Base-by-base conservation (phyloP, 352 stramenopile species). In the Thalassiosira sp. region DNA sequence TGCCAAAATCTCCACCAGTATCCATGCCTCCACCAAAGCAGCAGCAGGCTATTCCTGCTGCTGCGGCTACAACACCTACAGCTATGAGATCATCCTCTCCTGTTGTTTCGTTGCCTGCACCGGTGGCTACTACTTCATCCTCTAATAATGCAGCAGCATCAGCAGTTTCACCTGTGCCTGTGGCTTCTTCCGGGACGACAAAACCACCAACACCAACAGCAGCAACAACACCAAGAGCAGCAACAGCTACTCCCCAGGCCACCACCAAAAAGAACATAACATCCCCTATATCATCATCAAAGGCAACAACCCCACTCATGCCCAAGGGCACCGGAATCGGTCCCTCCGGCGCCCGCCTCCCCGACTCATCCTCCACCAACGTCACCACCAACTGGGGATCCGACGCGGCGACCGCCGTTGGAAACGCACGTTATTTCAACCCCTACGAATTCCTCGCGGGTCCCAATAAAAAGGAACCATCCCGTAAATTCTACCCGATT, bases 401-500 rank as follows among this genome's bases (percentile, higher is more conserved):
- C n/a, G n/a, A n/a, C n/a, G n/a, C n/a, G n/a, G n/a, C 24, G 13
- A 59, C 54, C 31, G 7, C 27, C 16, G 69, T 76, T 2, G 73
- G 67, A 31, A 63, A 43, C 24, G 35, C 65, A 13, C 63, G 71
- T 8, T 80, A 74, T 37, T 94, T 94, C 49, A 92, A 94, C 68
- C 80, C 87, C 13, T 92, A 90, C 68, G 88, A 91, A 46, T 92
- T 84, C 65, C 62, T 94, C 15, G 59, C 86, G 1, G 88, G 86
- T 33, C 80, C 87, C 1, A 82, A 83, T 51, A 84, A 86, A 25
- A 80, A 80, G 33, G 82, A 91, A 67, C 88, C 88, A 8, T 66
- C 66, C 3, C 75, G 88, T 25, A 92, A 88, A 57, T 92, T 94
- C 64, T 89, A 85, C 52, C 86, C 86, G 0, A 91, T 94, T 52